Base-by-base conservation (phyloP, 345 rosid species). In the Corchorus capsularis region DNA sequence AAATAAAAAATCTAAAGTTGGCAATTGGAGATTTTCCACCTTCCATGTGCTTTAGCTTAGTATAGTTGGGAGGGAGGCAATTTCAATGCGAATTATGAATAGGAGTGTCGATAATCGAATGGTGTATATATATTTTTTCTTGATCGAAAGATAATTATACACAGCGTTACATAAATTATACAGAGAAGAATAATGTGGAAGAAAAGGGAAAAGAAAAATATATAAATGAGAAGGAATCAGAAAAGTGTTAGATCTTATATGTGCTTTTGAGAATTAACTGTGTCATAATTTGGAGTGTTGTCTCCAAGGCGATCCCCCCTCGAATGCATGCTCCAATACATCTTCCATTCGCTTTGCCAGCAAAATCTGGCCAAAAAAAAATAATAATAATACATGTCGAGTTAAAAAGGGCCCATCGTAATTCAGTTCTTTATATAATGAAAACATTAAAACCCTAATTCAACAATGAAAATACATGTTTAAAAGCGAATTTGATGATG, bases 261-360 rank as follows among this genome's bases (percentile, higher is more conserved):
- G 47, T 32, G 43, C 62, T 11, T 41, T 39, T 10, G 56, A 75
- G 15, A 39, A 39, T 39, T 39, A 9, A 46, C 43, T 34, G n/a
- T 85, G 80, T 92, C 89, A 96, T 86, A 96, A 89, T 82, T 86
- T 96, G 3, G 99, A 85, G 78, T 83, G 87, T 43, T 81, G 91
- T 34, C 92, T 85, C 99, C 94, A 93, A 53, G 97, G 99, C 84
- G 95, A 96, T 35, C 98, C 99, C 13, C 97, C 98, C 78, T 93
- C 98, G 41, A 96, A 93, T 41, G 99, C 98, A 49, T 92, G 93
- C 74, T 93, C 98, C 81, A 96, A 75, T 12, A 93, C 98, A 45
- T 96, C 98, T 82, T 96, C 99, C 97, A 96, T 87, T 79, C 94
- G 85, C 89, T 92, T 93, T 20, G 96, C 99, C 62, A 86, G 85